phyloP scores from a whole-genome alignment of 805 yeast genomes.

The Nakazawaea wickerhamii region DNA sequence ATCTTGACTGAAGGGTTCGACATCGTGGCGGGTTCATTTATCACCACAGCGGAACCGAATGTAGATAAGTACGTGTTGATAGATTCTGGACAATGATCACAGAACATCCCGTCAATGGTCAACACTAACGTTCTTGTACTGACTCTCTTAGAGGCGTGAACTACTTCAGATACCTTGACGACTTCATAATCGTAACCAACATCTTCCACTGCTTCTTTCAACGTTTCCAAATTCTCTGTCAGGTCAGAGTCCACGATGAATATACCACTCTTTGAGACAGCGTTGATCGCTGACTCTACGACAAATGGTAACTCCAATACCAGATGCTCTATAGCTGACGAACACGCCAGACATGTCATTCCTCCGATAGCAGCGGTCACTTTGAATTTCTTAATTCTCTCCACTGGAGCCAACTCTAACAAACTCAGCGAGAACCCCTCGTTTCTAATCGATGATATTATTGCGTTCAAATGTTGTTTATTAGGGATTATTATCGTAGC shows the following conservation, averaged over 20 bases:
- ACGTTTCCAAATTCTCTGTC: conserved; percentile 28
- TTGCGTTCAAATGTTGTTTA: conserved; percentile 42
- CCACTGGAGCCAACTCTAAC: conserved; percentile 55
- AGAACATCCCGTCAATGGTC: conserved; percentile 60
- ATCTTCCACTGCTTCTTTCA: conserved; percentile 54
- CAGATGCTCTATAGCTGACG: conserved; percentile 45
- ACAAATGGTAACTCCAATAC: conserved; percentile 46
- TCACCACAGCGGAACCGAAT: conserved; percentile 53
- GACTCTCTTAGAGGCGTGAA: conserved; percentile 41
- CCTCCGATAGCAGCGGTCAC: conserved; percentile 65
- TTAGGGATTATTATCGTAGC: conserved; percentile 50
- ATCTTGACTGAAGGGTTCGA: conserved; percentile 54
- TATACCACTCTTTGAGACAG: conserved; percentile 57
- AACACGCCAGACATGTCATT: conserved; percentile 69
- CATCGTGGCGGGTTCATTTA: conserved; percentile 51
- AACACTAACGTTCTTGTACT: conserved; percentile 53
- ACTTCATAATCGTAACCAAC: conserved; percentile 59
- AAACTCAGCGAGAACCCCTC: conserved; percentile 45
- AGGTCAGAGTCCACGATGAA: conserved; percentile 46
- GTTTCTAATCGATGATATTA: conserved; percentile 43
- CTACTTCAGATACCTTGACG: conserved; percentile 36
- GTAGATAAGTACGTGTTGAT: conserved; percentile 43
- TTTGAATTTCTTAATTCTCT: conserved; percentile 40
- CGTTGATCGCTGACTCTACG: conserved; percentile 46
- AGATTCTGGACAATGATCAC: conserved; percentile 61